A percentile compares a stretch with the other conserved stretches of the same genome.
Evolutionary conservation across 139 green algal species (phyloP).

Genomic region (Tetradesmus obliquus): DNA sequence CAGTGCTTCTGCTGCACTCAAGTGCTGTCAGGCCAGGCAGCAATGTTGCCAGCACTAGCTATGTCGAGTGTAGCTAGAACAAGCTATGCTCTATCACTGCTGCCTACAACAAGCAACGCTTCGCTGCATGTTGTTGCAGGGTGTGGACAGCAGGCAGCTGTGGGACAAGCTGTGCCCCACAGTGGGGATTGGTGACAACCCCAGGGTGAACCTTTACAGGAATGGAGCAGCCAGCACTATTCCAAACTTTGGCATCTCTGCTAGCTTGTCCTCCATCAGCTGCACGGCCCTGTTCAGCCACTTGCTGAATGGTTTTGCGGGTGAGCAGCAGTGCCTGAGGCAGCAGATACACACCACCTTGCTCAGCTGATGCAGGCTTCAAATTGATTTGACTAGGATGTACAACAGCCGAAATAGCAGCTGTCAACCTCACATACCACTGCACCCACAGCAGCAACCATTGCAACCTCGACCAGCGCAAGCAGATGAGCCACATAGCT

Average conservation of each 20-base stretch:
- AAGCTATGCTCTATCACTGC: background rate
- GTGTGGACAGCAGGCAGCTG: slow-evolving; percentile 28
- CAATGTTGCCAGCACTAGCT: too few species aligned
- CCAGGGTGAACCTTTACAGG: background rate
- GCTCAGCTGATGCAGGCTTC: background rate
- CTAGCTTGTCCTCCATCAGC: background rate
- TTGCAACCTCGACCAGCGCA: too few species aligned
- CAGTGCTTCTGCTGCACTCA: background rate
- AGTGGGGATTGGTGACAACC: slow-evolving; percentile 3
- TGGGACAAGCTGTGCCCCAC: slow-evolving; percentile 41
- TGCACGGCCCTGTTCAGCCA: slow-evolving; percentile 2
- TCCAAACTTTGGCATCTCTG: background rate
- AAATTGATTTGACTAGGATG: too few species aligned
- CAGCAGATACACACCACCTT: background rate
- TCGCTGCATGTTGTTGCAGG: background rate
- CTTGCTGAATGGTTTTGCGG: slow-evolving; percentile 41
- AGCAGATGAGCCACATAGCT: too few species aligned
- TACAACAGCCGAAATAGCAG: too few species aligned
- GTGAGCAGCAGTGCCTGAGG: background rate
- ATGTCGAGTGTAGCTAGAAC: background rate
- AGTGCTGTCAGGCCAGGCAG: too few species aligned
- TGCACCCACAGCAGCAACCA: background rate
- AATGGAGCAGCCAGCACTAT: background rate
- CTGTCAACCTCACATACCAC: background rate
- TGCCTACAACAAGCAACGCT: background rate